Evolutionary conservation across 148 eudicot genomes (phyloP).

Genomic region (Rhododendron williamsianum): DNA sequence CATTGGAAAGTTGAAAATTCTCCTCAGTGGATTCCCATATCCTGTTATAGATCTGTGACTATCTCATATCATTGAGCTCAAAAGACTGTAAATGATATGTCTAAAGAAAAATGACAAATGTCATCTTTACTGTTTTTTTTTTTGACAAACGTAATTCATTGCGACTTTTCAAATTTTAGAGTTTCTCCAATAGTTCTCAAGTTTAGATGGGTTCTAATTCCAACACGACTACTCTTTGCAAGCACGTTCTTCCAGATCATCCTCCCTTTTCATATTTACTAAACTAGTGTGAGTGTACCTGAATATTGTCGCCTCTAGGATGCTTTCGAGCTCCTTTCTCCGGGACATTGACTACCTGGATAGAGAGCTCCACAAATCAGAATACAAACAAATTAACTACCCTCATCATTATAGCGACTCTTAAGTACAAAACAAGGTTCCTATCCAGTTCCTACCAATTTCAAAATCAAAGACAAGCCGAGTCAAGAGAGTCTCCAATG

Average conservation of each 20-base stretch:
- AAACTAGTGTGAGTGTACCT: slow-evolving; percentile 16
- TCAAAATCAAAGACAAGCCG: neutral
- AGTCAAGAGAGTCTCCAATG: neutral
- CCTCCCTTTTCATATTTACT: neutral
- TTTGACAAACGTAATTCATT: neutral
- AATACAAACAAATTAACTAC: too few relatives aligned
- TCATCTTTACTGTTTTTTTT: neutral
- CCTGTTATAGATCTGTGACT: neutral
- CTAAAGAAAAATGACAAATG: neutral
- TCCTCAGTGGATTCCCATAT: too few relatives aligned
- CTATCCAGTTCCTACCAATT: neutral
- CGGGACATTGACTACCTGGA: too few relatives aligned
- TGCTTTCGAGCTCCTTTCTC: too few relatives aligned
- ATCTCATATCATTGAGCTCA: neutral
- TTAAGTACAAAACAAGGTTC: neutral
- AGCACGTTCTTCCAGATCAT: slow-evolving; percentile 2
- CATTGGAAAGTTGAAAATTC: neutral
- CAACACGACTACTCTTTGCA: neutral
- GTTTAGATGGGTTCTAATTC: neutral
- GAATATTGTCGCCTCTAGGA: too few relatives aligned
- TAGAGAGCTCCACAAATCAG: too few relatives aligned
- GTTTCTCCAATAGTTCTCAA: neutral
- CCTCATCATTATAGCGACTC: too few relatives aligned
- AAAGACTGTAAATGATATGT: neutral
- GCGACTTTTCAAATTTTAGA: neutral